Evolutionary conservation across 2,329 filamentous ascomycete genomes (phyloP).

Genomic region (Shiraia bambusicola): DNA sequence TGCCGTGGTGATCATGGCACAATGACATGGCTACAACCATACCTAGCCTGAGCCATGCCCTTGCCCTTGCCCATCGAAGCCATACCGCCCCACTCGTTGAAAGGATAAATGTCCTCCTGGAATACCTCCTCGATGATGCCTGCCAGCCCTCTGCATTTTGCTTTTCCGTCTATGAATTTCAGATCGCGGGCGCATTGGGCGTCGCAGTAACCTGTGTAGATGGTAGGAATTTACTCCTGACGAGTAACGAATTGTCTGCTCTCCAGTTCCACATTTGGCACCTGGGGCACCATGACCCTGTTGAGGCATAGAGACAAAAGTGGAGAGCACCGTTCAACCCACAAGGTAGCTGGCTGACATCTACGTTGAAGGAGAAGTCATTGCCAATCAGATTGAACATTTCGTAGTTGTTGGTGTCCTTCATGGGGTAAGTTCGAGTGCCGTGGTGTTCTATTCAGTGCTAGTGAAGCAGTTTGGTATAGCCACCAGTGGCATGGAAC

Average conservation of each 20-base stretch:
- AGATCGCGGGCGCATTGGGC: constrained; percentile 43
- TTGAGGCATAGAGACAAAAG: constrained; percentile 58
- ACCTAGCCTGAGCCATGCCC: constrained; percentile 57
- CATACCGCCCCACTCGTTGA: constrained; percentile 59
- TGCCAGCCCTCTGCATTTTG: constrained; percentile 58
- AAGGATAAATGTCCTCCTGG: constrained; percentile 46
- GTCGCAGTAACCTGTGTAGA: constrained; percentile 43
- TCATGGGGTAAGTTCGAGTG: constrained; percentile 41
- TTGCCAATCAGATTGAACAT: constrained; percentile 40
- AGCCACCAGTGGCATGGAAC: constrained; percentile 45
- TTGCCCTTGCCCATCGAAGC: constrained; percentile 55
- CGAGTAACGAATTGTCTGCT: constrained; percentile 28
- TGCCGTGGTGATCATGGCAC: constrained; percentile 64
- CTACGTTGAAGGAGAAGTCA: constrained; percentile 42
- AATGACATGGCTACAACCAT: constrained; percentile 65
- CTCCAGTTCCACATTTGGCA: constrained; percentile 55
- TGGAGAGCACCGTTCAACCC: constrained; percentile 62
- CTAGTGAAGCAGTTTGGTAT: constrained; percentile 44
- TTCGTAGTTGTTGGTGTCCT: constrained; percentile 34
- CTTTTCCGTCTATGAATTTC: constrained; percentile 55
- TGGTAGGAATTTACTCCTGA: neutral
- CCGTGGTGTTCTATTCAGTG: constrained; percentile 44
- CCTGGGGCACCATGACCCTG: constrained; percentile 49
- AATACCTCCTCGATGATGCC: constrained; percentile 45
- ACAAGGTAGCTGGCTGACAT: constrained; percentile 62